A percentile compares a stretch with the other conserved stretches of the same genome.
These are phyloP conservation scores for Pythium pyrilobum DNA, from an alignment of 352 stramenopile genomes.

Conservation along the genomic window DNA sequence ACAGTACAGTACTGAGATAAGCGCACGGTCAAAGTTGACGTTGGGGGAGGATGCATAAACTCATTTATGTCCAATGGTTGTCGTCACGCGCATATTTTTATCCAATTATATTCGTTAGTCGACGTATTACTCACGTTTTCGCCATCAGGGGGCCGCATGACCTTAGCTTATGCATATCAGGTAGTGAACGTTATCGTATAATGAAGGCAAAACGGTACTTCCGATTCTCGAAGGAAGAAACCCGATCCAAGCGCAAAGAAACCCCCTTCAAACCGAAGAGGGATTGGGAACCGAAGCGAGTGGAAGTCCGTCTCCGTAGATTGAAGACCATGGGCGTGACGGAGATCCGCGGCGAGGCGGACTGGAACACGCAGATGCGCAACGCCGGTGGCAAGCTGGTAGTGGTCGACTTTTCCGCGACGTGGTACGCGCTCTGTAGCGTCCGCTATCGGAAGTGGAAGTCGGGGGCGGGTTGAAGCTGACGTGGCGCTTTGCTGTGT, in stretches of 20 bases:
- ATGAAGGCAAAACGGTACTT: not conserved
- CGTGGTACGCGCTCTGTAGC: slow-evolving; percentile 47
- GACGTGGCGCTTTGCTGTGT: not conserved
- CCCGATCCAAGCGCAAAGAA: slow-evolving; percentile 4
- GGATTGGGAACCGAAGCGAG: not conserved
- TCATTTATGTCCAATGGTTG: not conserved
- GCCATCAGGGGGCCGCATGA: no score
- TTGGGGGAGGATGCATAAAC: slow-evolving; percentile 15
- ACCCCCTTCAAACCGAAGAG: not conserved
- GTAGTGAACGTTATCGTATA: no score
- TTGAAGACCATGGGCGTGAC: slow-evolving; percentile 55
- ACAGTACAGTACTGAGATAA: slow-evolving; percentile 13
- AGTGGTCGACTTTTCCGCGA: slow-evolving; percentile 84
- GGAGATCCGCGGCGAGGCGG: slow-evolving; percentile 59
- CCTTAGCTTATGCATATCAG: no score
- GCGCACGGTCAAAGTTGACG: slow-evolving; percentile 4
- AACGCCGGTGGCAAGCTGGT: slow-evolving; percentile 80
- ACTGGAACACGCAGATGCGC: slow-evolving; percentile 80
- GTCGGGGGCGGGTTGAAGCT: not conserved
- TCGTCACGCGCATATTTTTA: no score
- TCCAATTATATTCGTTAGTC: slow-evolving; percentile 13
- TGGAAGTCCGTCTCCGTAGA: not conserved
- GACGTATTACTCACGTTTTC: slow-evolving; percentile 7
- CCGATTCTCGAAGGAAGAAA: slow-evolving; percentile 30
- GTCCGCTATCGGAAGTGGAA: not conserved